A percentile compares a stretch with the other conserved stretches of the same genome.
These are phyloP conservation scores for Panicum virgatum DNA, from an alignment of 202 grass and related monocot genomes.

Conservation along the genomic window DNA sequence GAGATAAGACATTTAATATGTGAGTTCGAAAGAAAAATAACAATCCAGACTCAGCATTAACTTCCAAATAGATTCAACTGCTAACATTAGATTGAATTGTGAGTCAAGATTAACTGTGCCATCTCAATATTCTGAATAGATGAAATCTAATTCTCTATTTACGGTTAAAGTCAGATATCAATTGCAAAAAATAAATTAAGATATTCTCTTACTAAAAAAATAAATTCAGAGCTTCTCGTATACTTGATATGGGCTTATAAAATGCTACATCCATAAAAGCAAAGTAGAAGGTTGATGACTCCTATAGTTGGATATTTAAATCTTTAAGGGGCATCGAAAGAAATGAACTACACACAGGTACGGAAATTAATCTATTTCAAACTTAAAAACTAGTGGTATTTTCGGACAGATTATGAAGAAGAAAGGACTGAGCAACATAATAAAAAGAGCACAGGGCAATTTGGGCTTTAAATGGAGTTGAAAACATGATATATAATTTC, in stretches of 20 bases:
- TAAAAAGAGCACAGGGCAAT: neutral
- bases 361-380: neutral
- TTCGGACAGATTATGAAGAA: neutral
- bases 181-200: constrained; percentile 21
- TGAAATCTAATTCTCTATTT: neutral
- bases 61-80: constrained; percentile 12
- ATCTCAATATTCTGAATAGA: constrained; percentile 14
- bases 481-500: neutral
- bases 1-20: neutral
- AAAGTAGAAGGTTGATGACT: constrained; percentile 17
- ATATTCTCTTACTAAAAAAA: constrained; percentile 6
- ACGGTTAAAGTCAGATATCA: constrained; percentile 3
- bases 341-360: neutral
- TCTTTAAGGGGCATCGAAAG: neutral
- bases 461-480: neutral
- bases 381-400: neutral
- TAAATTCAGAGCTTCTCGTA: neutral
- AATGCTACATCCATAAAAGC: neutral
- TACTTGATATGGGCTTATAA: neutral
- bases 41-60: neutral
- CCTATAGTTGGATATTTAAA: constrained; percentile 23
- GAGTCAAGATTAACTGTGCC: neutral
- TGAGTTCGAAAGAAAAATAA: constrained; percentile 5
- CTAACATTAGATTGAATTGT: neutral
- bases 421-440: neutral